A percentile compares a stretch with the other conserved stretches of the same genome.
These are phyloP conservation scores for Cyberlindnera euphorbiiphila DNA, from an alignment of 805 yeast genomes.

Conservation along the genomic window DNA sequence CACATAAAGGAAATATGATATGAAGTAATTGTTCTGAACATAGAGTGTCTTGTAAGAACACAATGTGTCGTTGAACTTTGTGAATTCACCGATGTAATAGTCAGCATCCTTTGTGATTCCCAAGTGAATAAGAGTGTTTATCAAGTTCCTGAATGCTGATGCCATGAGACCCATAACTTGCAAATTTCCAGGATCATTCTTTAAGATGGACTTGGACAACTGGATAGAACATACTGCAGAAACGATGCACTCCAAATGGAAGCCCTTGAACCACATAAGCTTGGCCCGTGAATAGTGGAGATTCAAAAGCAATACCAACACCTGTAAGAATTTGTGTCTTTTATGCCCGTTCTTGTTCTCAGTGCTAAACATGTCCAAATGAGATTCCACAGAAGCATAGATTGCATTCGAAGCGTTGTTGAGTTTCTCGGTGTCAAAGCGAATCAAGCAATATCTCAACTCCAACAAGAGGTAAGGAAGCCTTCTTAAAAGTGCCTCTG, in stretches of 20 bases:
- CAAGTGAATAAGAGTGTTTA: constrained; percentile 39
- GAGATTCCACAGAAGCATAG: background rate
- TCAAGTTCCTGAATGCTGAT: constrained; percentile 36
- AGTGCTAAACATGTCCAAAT: constrained; percentile 7
- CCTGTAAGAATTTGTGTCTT: constrained; percentile 11
- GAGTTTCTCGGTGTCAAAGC: constrained; percentile 14
- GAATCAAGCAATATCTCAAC: constrained; percentile 15
- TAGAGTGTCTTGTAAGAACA: constrained; percentile 9
- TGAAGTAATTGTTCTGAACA: constrained; percentile 22
- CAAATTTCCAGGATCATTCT: constrained; percentile 32
- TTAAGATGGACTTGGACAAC: constrained; percentile 49
- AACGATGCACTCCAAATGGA: constrained; percentile 26
- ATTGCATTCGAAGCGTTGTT: constrained; percentile 10
- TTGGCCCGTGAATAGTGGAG: constrained; percentile 21
- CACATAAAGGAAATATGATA: constrained; percentile 19
- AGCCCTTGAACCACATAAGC: constrained; percentile 17
- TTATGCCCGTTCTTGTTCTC: constrained; percentile 15
- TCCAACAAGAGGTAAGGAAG: constrained; percentile 15
- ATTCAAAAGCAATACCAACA: constrained; percentile 11
- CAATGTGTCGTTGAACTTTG: constrained; percentile 21
- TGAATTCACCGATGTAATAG: constrained; percentile 49
- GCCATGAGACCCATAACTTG: constrained; percentile 34
- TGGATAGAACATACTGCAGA: constrained; percentile 49
- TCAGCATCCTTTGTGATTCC: constrained; percentile 60
- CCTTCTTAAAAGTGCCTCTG: constrained; percentile 5